Conservation (phyloP, 805 yeast genomes). For the Starmerella roubikii region DNA sequence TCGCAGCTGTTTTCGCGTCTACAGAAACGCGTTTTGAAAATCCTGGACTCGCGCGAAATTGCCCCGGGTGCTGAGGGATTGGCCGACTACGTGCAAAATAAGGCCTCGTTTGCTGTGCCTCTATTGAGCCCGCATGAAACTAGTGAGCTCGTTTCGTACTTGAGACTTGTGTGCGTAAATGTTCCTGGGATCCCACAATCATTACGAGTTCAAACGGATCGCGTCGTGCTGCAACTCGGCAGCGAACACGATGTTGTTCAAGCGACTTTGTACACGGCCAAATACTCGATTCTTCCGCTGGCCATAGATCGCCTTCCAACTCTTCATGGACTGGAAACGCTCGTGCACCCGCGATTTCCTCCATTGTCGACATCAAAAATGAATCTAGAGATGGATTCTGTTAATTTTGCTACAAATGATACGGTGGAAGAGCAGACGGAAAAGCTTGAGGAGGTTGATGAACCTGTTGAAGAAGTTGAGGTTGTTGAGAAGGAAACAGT, state of each 20-base stretch:
- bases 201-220: conserved; percentile 45
- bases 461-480: too few relatives aligned
- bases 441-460: background rate
- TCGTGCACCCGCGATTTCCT: conserved; percentile 22
- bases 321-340: conserved; percentile 16
- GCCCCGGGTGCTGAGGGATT: conserved; percentile 24
- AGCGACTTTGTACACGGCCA: conserved; percentile 58
- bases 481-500: background rate
- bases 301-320: conserved; percentile 29
- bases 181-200: conserved; percentile 44
- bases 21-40: conserved; percentile 33
- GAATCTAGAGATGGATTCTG: background rate
- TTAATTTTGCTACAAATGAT: background rate
- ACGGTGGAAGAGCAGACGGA: background rate
- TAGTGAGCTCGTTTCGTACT: conserved; percentile 32
- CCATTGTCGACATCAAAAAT: conserved; percentile 11
- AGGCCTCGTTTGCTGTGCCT: conserved; percentile 7
- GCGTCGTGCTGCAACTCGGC: conserved; percentile 26
- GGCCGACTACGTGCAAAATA: conserved; percentile 17
- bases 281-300: conserved; percentile 58
- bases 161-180: conserved; percentile 35
- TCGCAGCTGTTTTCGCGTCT: conserved; percentile 4
- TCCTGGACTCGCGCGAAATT: conserved; percentile 24
- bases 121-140: conserved; percentile 14
- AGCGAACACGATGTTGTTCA: conserved; percentile 30